These are phyloP conservation scores for Candida odintsovae DNA, from an alignment of 805 yeast species.

Conservation along the genomic window DNA sequence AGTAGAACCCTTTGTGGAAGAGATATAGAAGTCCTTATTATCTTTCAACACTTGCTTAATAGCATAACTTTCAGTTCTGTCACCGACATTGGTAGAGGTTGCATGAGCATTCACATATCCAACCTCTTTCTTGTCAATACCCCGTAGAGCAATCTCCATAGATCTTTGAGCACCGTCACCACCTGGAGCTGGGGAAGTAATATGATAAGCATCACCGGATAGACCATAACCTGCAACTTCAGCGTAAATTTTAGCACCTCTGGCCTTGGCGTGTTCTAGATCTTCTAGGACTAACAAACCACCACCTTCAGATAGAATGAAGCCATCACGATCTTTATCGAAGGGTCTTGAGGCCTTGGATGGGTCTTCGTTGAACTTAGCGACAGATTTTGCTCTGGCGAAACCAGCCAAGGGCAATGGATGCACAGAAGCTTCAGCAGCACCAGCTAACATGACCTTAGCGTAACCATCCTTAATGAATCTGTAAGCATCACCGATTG, in stretches of 20 bases:
- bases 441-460: conserved; percentile 90
- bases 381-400: conserved; percentile 80
- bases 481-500: conserved; percentile 88
- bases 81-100: conserved; percentile 88
- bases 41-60: conserved; percentile 47
- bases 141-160: conserved; percentile 68
- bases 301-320: conserved; percentile 90
- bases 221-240: conserved; percentile 86
- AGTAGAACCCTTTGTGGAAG: conserved; percentile 86
- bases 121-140: conserved; percentile 41
- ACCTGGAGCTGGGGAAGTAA: conserved; percentile 80
- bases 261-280: conserved; percentile 61
- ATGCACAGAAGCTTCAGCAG: conserved; percentile 80
- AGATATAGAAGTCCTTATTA: conserved; percentile 40
- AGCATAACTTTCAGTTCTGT: conserved; percentile 79
- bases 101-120: conserved; percentile 95
- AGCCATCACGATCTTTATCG: conserved; percentile 73
- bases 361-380: conserved; percentile 57
- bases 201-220: conserved; percentile 87
- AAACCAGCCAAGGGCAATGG: conserved; percentile 89
- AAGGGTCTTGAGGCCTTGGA: conserved; percentile 77
- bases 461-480: conserved; percentile 77
- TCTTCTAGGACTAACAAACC: conserved; percentile 77
- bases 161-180: conserved; percentile 85
- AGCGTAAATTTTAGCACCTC: conserved; percentile 69